Evolutionary conservation across 192 early-diverging fungal species (phyloP), one percentile per base, ranked within the genome.

Genomic region (Linnemannia zychae): DNA sequence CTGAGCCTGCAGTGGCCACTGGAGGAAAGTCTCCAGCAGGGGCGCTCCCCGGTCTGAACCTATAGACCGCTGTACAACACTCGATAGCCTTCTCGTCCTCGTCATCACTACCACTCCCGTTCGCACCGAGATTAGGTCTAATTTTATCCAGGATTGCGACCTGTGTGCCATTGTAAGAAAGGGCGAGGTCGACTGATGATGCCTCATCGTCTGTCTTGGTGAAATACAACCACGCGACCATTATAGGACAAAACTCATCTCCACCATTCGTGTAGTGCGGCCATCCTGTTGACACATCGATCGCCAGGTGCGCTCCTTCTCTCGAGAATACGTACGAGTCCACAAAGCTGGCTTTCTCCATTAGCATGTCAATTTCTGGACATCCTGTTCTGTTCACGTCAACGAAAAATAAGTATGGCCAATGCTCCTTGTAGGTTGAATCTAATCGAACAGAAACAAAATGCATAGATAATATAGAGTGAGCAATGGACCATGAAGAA

Each of bases 351-450:
- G 57, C 24, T 31, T 63, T 63, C 57, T 63, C 24, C 31, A 24
- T 28, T 15, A 63, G 57, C 57, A 3, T 11, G 0, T 63, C 57
- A 13, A 63, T 31, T 3, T 22, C 13, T 33, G 57, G 57, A 31
- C 57, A 63, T 63, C 57, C 57, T 31, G 57, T 63, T n/a, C 31
- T 63, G 57, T 63, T 63, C 57, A 63, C 57, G 13, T 63, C 57
- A 13, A 63, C 28, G 12, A 28, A 63, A 63, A 63, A 63, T n/a
- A 63, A 2, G 28, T 31, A 63, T n/a, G 57, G 57, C 57, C 28
- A 28, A 24, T 63, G 57, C 57, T 63, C 57, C 6, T 13, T 63
- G 57, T 63, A 63, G 12, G 22, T 3, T 12, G 57, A 28, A 63
- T 63, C 57, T 63, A 63, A 15, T 2, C 9, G 7, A 22, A 7